Conservation (phyloP, 371 early-diverging fungal species). For the Dinochytrium kinnereticum region DNA sequence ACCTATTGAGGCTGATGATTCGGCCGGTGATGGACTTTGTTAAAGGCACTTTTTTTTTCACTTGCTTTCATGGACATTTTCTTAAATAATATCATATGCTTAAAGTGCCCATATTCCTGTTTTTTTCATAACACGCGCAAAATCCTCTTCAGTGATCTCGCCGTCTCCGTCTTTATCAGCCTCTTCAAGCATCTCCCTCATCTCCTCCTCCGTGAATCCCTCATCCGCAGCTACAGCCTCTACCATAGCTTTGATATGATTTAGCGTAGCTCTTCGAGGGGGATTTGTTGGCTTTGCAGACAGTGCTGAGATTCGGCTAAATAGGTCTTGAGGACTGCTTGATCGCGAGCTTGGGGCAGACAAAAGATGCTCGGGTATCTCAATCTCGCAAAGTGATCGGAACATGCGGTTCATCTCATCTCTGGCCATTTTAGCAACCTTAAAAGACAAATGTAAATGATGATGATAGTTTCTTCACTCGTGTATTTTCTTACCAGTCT, state of each 20-base stretch:
- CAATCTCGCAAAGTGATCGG: constrained; percentile 13
- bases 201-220: constrained; percentile 66
- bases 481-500: constrained; percentile 43
- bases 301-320: background rate
- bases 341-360: background rate
- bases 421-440: constrained; percentile 15
- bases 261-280: constrained; percentile 20
- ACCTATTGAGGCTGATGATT: background rate
- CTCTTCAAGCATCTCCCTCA: constrained; percentile 79
- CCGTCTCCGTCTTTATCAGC: constrained; percentile 78
- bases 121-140: constrained; percentile 65
- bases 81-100: too few species aligned
- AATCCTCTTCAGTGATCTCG: constrained; percentile 55
- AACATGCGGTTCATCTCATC: constrained; percentile 31
- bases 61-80: too few species aligned
- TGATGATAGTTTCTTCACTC: too few species aligned
- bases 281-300: background rate
- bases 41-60: too few species aligned
- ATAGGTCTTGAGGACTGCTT: constrained; percentile 47
- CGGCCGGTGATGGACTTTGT: background rate
- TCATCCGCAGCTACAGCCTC: constrained; percentile 58
- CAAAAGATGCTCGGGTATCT: background rate
- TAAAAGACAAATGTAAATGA: too few species aligned
- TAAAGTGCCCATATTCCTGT: constrained; percentile 41
- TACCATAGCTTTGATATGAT: constrained; percentile 39